phyloP scores from a whole-genome alignment of 352 stramenopile genomes.

The Globisporangium nodosum region DNA sequence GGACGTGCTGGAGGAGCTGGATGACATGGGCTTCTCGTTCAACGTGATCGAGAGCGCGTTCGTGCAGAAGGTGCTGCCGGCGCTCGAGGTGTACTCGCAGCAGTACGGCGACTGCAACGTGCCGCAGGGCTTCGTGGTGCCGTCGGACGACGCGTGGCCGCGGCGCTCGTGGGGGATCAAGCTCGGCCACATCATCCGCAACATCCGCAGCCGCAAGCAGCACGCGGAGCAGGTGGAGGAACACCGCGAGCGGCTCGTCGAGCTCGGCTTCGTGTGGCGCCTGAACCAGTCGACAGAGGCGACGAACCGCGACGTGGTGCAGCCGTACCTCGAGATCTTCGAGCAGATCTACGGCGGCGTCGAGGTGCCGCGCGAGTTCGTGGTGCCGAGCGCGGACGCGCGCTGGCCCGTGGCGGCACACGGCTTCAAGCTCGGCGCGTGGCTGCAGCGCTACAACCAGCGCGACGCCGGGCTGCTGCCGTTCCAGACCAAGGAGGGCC shows the following conservation, averaged over 20 bases:
- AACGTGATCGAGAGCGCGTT: slow-evolving; percentile 60
- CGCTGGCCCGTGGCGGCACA: slow-evolving; percentile 84
- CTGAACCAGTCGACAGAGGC: slow-evolving; percentile 45
- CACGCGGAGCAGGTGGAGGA: slow-evolving; percentile 84
- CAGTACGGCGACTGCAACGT: slow-evolving; percentile 86
- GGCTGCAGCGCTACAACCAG: slow-evolving; percentile 65
- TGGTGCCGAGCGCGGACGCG: slow-evolving; percentile 65
- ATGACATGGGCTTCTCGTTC: slow-evolving; percentile 65
- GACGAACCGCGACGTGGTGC: slow-evolving; percentile 49
- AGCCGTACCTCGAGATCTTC: slow-evolving; percentile 66
- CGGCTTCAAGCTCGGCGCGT: slow-evolving; percentile 84
- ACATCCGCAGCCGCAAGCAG: slow-evolving; percentile 84
- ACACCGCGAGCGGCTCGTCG: slow-evolving; percentile 71
- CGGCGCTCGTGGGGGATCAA: slow-evolving; percentile 79
- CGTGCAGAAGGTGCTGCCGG: slow-evolving; percentile 50
- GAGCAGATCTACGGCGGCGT: slow-evolving; percentile 70
- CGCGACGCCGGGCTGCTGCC: slow-evolving; percentile 31
- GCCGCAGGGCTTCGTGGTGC: slow-evolving; percentile 87
- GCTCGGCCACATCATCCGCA: slow-evolving; percentile 85
- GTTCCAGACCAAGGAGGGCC: slow-evolving; percentile 32
- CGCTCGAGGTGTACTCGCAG: slow-evolving; percentile 79
- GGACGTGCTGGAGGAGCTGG: slow-evolving; percentile 49
- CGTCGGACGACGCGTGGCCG: slow-evolving; percentile 67
- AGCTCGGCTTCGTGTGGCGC: slow-evolving; percentile 91
- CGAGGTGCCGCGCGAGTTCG: slow-evolving; percentile 53